Conservation (phyloP, 2,329 filamentous ascomycete species). For the Lecanosticta acicola region DNA sequence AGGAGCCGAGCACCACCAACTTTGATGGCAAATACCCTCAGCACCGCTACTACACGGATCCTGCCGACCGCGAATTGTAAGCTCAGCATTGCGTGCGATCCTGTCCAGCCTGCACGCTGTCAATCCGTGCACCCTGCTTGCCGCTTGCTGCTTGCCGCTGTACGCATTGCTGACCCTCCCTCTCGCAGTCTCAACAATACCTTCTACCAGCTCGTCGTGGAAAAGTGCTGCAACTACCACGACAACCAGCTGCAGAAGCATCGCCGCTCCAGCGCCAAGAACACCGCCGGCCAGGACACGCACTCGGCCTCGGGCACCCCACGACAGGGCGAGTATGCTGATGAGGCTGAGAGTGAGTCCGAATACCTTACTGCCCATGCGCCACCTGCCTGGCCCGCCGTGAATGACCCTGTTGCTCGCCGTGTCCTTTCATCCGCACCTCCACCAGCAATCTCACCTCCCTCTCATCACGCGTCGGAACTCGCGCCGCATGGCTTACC, state of each 20-base stretch:
- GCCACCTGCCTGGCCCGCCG: background rate
- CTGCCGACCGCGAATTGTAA: constrained; percentile 9
- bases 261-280: constrained; percentile 1
- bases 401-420: background rate
- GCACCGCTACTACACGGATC: constrained; percentile 4
- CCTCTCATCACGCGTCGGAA: background rate
- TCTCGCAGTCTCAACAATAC: constrained; percentile 8
- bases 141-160: background rate
- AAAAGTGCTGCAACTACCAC: constrained; percentile 15
- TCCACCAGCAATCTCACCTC: background rate
- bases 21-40: constrained; percentile 10
- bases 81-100: background rate
- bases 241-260: constrained; percentile 12
- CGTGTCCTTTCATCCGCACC: background rate
- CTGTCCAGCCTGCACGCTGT: background rate
- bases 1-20: constrained; percentile 4
- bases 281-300: background rate
- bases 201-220: constrained; percentile 12
- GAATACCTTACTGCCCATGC: background rate
- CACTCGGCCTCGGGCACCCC: background rate
- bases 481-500: background rate
- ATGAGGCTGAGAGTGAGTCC: background rate
- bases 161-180: too few species aligned
- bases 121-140: background rate
- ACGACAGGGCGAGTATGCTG: background rate